Conservation (phyloP, 1,139 yeast genomes). For the Meyerozyma athensensis region DNA sequence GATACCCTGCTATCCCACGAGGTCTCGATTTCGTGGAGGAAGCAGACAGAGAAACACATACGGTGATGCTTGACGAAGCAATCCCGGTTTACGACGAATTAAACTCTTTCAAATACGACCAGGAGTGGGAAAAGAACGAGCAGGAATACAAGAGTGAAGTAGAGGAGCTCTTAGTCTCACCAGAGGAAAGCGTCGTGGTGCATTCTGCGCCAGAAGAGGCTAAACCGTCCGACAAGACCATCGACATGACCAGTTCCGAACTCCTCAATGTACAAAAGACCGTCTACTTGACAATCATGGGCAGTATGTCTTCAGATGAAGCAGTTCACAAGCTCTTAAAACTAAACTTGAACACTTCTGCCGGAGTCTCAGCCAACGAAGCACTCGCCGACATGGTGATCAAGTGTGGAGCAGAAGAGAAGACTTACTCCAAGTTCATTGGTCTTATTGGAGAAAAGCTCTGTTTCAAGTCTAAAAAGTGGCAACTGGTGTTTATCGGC, state of each 20-base stretch:
- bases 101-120: constrained; percentile 51
- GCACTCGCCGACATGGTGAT: constrained; percentile 70
- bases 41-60: constrained; percentile 58
- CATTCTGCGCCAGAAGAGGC: background rate
- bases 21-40: constrained; percentile 61
- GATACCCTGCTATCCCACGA: constrained; percentile 34
- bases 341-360: constrained; percentile 34
- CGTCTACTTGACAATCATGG: constrained; percentile 79
- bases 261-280: constrained; percentile 62
- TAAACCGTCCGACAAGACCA: constrained; percentile 7
- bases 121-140: constrained; percentile 27
- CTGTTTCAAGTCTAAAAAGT: constrained; percentile 41
- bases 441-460: constrained; percentile 76
- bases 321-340: constrained; percentile 80
- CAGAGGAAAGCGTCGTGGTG: background rate
- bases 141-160: constrained; percentile 8
- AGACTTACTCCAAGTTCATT: constrained; percentile 80
- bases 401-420: constrained; percentile 83
- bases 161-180: background rate
- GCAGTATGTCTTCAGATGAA: constrained; percentile 92
- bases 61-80: constrained; percentile 50
- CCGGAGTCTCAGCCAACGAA: constrained; percentile 18
- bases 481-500: constrained; percentile 52
- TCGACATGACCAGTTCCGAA: constrained; percentile 68
- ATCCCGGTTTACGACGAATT: constrained; percentile 44